A percentile compares a stretch with the other conserved stretches of the same genome.
Conservation (phyloP, 202 grass and related monocot genomes). For the Setaria viridis region DNA sequence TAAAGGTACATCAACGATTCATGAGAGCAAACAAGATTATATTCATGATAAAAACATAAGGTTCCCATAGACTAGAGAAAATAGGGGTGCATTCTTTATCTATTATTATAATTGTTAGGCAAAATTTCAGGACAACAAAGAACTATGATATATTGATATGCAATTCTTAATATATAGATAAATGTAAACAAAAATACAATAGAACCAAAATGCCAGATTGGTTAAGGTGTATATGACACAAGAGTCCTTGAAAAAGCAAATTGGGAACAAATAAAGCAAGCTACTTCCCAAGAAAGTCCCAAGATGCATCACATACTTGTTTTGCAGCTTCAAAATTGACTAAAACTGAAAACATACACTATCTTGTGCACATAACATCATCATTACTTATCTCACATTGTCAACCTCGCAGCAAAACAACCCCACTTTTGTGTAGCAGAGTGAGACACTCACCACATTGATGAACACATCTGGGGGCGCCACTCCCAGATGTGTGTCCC, state of each 20-base stretch:
- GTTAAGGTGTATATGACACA: slow-evolving; percentile 27
- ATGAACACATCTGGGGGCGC: no score
- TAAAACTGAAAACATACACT: neutral
- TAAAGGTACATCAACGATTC: neutral
- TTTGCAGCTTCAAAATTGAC: slow-evolving; percentile 98
- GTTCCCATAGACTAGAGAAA: neutral
- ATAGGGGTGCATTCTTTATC: neutral
- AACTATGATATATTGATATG: neutral
- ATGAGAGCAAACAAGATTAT: neutral
- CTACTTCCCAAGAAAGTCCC: slow-evolving; percentile 25
- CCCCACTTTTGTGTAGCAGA: no score
- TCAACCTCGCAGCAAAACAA: no score
- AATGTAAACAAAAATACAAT: neutral
- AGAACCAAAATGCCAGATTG: neutral
- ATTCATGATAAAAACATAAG: slow-evolving; percentile 3
- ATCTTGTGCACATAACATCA: no score
- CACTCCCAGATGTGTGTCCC: no score
- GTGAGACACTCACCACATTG: no score
- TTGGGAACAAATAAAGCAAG: slow-evolving; percentile 23
- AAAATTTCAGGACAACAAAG: neutral
- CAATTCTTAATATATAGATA: neutral
- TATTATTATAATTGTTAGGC: neutral
- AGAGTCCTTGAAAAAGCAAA: neutral
- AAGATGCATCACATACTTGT: slow-evolving; percentile 57
- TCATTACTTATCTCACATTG: no score